A percentile compares a stretch with the other conserved stretches of the same genome.
Conservation (phyloP, 2,329 filamentous ascomycete species). For the Colletotrichum sansevieriae region DNA sequence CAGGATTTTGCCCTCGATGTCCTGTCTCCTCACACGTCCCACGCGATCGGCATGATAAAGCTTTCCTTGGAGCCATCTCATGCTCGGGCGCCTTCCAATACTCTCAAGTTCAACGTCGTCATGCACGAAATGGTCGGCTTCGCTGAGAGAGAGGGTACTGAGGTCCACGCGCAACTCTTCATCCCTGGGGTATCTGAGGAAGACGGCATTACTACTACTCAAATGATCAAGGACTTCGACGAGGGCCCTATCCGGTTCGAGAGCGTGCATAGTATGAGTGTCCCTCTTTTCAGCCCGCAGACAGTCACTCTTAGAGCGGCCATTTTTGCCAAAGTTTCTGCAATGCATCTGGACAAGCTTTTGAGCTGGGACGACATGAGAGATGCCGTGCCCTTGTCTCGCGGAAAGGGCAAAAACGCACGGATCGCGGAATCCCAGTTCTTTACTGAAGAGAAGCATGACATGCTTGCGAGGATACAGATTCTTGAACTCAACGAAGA, state of each 20-base stretch:
- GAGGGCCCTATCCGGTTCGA: conserved; percentile 94
- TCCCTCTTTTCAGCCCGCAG: conserved; percentile 82
- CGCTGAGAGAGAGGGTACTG: conserved; percentile 92
- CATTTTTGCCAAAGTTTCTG: conserved; percentile 90
- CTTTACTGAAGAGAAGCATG: conserved; percentile 92
- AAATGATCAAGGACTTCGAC: conserved; percentile 94
- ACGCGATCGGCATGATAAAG: conserved; percentile 90
- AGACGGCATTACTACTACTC: conserved; percentile 92
- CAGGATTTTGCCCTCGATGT: conserved; percentile 95
- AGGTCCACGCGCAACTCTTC: conserved; percentile 97
- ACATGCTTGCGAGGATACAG: conserved; percentile 89
- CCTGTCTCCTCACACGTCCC: conserved; percentile 90
- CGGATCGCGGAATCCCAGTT: conserved; percentile 93
- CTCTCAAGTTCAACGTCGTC: conserved; percentile 97
- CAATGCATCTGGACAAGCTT: conserved; percentile 96
- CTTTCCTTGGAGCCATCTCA: conserved; percentile 94
- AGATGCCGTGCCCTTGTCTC: conserved; percentile 75
- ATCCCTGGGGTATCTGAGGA: conserved; percentile 91
- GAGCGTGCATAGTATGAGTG: conserved; percentile 97
- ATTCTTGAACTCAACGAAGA: conserved; percentile 92
- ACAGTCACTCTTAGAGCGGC: conserved; percentile 85
- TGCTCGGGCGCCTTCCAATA: conserved; percentile 90
- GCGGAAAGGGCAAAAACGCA: conserved; percentile 64
- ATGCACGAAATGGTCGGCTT: conserved; percentile 98
- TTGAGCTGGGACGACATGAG: conserved; percentile 99